Conservation (phyloP, 805 yeast genomes). For the Scheffersomyces spartinae region DNA sequence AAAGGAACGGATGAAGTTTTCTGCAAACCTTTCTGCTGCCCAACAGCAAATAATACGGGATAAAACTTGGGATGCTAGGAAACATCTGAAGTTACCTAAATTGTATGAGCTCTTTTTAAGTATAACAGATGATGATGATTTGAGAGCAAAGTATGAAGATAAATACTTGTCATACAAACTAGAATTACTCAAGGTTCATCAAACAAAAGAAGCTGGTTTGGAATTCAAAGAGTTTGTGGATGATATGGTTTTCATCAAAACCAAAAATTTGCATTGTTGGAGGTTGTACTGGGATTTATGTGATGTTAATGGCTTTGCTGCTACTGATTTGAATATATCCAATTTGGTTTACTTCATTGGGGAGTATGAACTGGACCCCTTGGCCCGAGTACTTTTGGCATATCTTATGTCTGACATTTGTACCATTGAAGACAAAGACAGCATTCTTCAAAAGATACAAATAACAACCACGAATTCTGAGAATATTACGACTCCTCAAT, state of each 20-base stretch:
- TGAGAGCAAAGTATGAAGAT: constrained; percentile 45
- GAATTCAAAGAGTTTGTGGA: constrained; percentile 47
- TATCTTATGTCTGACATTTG: constrained; percentile 60
- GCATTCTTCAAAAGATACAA: constrained; percentile 12
- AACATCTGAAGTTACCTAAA: constrained; percentile 38
- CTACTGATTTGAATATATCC: constrained; percentile 29
- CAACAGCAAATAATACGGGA: constrained; percentile 25
- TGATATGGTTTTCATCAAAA: constrained; percentile 62
- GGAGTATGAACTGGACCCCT: constrained; percentile 47
- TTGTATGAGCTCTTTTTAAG: constrained; percentile 49
- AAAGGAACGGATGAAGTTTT: constrained; percentile 38
- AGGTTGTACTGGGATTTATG: constrained; percentile 59
- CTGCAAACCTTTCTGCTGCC: constrained; percentile 30
- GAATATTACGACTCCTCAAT: background rate
- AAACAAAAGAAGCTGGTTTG: constrained; percentile 31
- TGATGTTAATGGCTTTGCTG: constrained; percentile 41
- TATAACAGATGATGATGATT: constrained; percentile 46
- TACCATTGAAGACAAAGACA: constrained; percentile 33
- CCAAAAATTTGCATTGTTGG: constrained; percentile 61
- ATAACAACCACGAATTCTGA: constrained; percentile 6
- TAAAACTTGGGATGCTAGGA: constrained; percentile 36
- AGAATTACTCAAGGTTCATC: constrained; percentile 40
- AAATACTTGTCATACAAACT: constrained; percentile 46
- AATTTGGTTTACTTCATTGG: constrained; percentile 40
- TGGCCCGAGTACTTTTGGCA: constrained; percentile 52